Evolutionary conservation across 83 land plant genomes (phyloP).

Genomic region (Thuja plicata): DNA sequence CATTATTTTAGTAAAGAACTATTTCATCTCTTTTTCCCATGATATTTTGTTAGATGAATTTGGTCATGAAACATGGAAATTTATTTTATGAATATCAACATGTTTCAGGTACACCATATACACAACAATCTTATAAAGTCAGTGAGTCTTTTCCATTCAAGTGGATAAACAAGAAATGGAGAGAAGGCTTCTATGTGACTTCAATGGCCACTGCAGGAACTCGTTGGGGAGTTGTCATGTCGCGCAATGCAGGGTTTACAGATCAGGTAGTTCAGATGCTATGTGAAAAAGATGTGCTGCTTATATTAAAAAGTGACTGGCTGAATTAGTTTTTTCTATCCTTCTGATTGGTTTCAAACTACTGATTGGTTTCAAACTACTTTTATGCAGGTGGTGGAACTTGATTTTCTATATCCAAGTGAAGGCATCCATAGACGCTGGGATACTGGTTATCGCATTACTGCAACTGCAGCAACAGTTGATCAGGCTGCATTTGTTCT

Average conservation of each 20-base stretch:
- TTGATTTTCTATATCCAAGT: conserved; percentile 66
- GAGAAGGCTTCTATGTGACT: conserved; percentile 38
- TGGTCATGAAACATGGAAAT: background rate
- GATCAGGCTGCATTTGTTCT: conserved; percentile 67
- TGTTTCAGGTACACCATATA: conserved; percentile 27
- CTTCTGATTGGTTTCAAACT: background rate
- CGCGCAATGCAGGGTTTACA: conserved; percentile 37
- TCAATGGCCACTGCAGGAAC: conserved; percentile 46
- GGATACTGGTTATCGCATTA: conserved; percentile 54
- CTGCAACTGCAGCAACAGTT: conserved; percentile 45
- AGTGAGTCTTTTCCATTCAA: conserved; percentile 30
- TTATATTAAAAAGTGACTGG: background rate
- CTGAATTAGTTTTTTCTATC: background rate
- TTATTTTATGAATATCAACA: background rate
- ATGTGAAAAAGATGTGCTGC: background rate
- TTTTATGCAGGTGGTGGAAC: conserved; percentile 44
- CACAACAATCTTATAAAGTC: conserved; percentile 39
- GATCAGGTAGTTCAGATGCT: conserved; percentile 23
- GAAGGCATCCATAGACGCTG: conserved; percentile 58
- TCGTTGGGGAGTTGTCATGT: conserved; percentile 44
- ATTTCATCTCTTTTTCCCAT: background rate
- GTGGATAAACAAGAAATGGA: conserved; percentile 36
- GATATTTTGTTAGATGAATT: background rate
- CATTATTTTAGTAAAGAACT: background rate
- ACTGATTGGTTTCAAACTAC: background rate